These are phyloP conservation scores for Pilatotrama ljubarskyi DNA, from an alignment of 768 basidiomycete species.

Conservation along the genomic window DNA sequence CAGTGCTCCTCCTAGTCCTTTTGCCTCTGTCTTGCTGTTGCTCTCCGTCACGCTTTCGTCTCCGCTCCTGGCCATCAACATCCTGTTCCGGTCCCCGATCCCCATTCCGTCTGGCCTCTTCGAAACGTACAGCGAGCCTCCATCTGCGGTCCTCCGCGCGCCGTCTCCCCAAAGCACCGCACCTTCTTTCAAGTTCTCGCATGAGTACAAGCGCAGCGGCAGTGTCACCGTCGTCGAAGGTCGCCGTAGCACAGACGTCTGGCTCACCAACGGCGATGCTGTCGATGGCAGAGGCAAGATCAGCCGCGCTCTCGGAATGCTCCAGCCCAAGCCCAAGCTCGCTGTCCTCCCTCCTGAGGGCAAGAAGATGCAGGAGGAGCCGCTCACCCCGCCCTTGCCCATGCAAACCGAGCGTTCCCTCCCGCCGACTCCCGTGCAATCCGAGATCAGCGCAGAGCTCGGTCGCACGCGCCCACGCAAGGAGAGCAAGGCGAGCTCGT, in stretches of 20 bases:
- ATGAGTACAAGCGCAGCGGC: slow-evolving; percentile 64
- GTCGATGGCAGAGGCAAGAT: slow-evolving; percentile 64
- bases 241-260: slow-evolving; percentile 72
- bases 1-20: slow-evolving; percentile 40
- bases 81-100: slow-evolving; percentile 59
- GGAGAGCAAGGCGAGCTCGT: slow-evolving; percentile 58
- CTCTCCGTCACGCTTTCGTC: slow-evolving; percentile 69
- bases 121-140: slow-evolving; percentile 47
- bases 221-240: slow-evolving; percentile 67
- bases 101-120: slow-evolving; percentile 70
- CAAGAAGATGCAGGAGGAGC: slow-evolving; percentile 40
- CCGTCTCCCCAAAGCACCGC: slow-evolving; percentile 45
- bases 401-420: slow-evolving; percentile 57
- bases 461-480: slow-evolving; percentile 37
- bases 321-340: slow-evolving; percentile 63
- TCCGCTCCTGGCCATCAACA: slow-evolving; percentile 62
- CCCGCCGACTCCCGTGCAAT: slow-evolving; percentile 51
- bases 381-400: slow-evolving; percentile 58
- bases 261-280: slow-evolving; percentile 73
- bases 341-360: slow-evolving; percentile 63
- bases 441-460: slow-evolving; percentile 57
- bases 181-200: slow-evolving; percentile 44
- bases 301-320: slow-evolving; percentile 61
- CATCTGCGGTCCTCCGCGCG: slow-evolving; percentile 43
- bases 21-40: slow-evolving; percentile 51